These are phyloP conservation scores for Dendrobium officinale DNA, from an alignment of 106 monocot genomes.

Conservation along the genomic window DNA sequence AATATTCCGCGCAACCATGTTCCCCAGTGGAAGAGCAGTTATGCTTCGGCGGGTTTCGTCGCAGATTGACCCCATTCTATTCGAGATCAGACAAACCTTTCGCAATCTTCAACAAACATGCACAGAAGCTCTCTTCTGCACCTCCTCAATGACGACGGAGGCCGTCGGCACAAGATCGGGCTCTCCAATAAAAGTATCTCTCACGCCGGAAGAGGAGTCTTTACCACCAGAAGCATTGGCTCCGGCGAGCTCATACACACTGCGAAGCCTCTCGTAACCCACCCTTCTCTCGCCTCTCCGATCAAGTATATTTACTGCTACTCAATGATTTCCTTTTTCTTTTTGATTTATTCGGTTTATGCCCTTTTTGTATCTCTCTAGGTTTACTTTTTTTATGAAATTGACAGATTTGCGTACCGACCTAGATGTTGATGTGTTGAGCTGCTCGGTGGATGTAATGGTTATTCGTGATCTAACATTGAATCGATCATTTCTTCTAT, in stretches of 20 bases:
- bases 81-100: background rate
- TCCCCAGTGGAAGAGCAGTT: background rate
- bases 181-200: slow-evolving; percentile 68
- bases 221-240: slow-evolving; percentile 50
- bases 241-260: slow-evolving; percentile 86
- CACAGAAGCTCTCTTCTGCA: background rate
- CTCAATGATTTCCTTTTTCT: background rate
- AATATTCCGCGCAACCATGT: background rate
- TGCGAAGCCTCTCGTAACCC: slow-evolving; percentile 64
- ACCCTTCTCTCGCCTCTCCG: slow-evolving; percentile 42
- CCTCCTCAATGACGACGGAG: background rate
- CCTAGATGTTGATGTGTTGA: too few relatives aligned
- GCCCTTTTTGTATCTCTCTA: slow-evolving; percentile 10
- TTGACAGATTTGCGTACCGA: too few relatives aligned
- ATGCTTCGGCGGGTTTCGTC: background rate
- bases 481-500: too few relatives aligned
- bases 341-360: background rate
- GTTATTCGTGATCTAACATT: too few relatives aligned
- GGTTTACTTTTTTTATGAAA: slow-evolving; percentile 43
- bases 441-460: too few relatives aligned
- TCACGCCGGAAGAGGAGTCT: slow-evolving; percentile 83
- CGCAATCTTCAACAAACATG: background rate
- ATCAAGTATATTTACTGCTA: slow-evolving; percentile 18
- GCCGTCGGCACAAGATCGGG: background rate
- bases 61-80: too few relatives aligned